Base-by-base conservation (phyloP, 768 basidiomycete genomes). In the Tulasnella sp. region DNA sequence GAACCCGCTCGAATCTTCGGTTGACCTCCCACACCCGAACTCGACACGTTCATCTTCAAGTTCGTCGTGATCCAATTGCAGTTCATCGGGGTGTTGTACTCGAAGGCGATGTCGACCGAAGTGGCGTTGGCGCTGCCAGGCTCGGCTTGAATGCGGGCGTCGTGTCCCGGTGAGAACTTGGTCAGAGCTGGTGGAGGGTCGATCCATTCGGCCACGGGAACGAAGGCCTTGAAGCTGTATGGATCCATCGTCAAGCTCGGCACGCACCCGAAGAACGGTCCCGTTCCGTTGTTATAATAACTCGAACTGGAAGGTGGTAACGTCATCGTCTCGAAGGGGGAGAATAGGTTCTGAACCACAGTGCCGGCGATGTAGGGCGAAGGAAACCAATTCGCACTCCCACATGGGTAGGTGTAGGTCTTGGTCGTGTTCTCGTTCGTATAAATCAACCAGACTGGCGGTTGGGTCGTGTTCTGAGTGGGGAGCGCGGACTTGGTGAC, bases 151-250 rank as follows among this genome's bases (percentile, higher is more conserved):
- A 90, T 73, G 44, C 93, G 85, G 44, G 82, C 77, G 66, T 96
- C 93, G 69, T 96, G 93, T 1, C 93, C 92, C 0, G 93, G 93
- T 2, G 71, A 68, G 71, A 95, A 95, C 56, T 79, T 80, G 17
- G 88, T 89, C 59, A 96, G 70, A 58, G 81, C 79, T 15, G 92
- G 88, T 4, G 75, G 79, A 54, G 86, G 83, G 4, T 80, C 65
- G 4, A 81, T 73, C 89, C 91, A 96, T 64, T 85, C 75, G 0
- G 61, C 65, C 0, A 61, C 42, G 0, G 87, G 88, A 7, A 96
- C 89, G 19, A 92, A 75, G 0, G 81, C 82, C 71, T 93, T 92
- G 78, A 85, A 92, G 30, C 85, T 81, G 66, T 80, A 92, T 0
- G 84, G 78, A 30, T 83, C 79, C 73, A 95, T 76, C 2, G 79